Conservation (phyloP, 1,284 basidiomycete genomes). For the Malassezia restricta region DNA sequence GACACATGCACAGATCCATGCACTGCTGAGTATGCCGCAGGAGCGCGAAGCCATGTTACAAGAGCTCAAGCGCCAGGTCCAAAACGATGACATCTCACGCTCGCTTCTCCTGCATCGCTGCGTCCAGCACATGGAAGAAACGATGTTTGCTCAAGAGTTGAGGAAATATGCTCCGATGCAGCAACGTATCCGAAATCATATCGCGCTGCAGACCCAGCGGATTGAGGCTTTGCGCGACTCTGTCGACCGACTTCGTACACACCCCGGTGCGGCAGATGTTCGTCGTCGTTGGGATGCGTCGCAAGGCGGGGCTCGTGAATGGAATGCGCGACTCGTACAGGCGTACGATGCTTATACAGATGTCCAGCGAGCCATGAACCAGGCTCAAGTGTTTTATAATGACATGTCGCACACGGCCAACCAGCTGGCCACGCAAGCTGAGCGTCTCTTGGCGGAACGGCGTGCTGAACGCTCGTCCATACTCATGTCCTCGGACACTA, state of each 20-base stretch:
- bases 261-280: slow-evolving; percentile 3
- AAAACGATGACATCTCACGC: slow-evolving; percentile 91
- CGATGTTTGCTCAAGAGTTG: slow-evolving; percentile 78
- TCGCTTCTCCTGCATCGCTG: slow-evolving; percentile 80
- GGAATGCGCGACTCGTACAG: slow-evolving; percentile 58
- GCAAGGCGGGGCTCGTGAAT: slow-evolving; percentile 63
- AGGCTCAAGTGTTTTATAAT: slow-evolving; percentile 75
- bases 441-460: slow-evolving; percentile 2
- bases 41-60: slow-evolving; percentile 77
- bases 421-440: not conserved
- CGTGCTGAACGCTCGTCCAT: slow-evolving; percentile 5
- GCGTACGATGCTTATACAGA: slow-evolving; percentile 75
- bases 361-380: slow-evolving; percentile 69
- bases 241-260: slow-evolving; percentile 4
- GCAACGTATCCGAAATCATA: slow-evolving; percentile 50
- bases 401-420: slow-evolving; percentile 53
- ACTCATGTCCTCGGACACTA: not conserved
- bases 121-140: slow-evolving; percentile 67
- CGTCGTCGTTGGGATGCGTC: slow-evolving; percentile 57
- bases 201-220: slow-evolving; percentile 20
- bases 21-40: slow-evolving; percentile 33
- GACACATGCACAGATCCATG: not conserved
- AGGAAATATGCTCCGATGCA: slow-evolving; percentile 88
- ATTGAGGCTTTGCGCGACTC: slow-evolving; percentile 14
- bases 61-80: slow-evolving; percentile 91